Evolutionary conservation across 2,329 filamentous ascomycete genomes (phyloP).

Genomic region (Claviceps africana): DNA sequence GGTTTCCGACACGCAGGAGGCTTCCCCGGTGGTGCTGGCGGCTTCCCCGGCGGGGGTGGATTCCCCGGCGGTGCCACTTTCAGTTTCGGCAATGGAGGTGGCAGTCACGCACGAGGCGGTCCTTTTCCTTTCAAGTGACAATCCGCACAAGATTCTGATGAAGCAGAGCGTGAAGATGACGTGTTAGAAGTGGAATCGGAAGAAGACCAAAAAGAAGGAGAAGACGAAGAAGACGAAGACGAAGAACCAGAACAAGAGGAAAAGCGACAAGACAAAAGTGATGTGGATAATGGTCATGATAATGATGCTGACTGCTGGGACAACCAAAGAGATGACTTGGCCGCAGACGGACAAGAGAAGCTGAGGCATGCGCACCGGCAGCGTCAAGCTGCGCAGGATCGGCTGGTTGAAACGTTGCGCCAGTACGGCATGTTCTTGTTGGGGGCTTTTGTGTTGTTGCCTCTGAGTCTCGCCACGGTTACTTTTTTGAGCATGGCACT

Average conservation of each 20-base stretch:
- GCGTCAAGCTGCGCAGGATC: conserved; percentile 21
- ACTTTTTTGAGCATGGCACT: conserved; percentile 21
- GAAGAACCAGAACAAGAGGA: conserved; percentile 17
- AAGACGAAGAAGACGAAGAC: conserved; percentile 18
- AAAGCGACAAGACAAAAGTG: conserved; percentile 13
- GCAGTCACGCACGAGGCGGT: conserved; percentile 24
- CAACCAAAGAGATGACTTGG: conserved; percentile 9
- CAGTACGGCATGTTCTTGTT: conserved; percentile 27
- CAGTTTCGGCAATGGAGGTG: conserved; percentile 31
- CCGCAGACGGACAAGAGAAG: conserved; percentile 11
- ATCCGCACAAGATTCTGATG: conserved; percentile 23
- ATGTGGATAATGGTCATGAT: conserved; percentile 13
- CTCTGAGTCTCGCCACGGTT: conserved; percentile 25
- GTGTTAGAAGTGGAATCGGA: conserved; percentile 13
- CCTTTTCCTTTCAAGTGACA: conserved; percentile 36
- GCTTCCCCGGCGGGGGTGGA: conserved; percentile 31
- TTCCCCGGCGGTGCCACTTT: conserved; percentile 34
- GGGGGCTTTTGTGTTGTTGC: conserved; percentile 33
- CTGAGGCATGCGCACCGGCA: conserved; percentile 16
- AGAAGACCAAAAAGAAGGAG: conserved; percentile 13
- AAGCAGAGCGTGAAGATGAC: conserved; percentile 21
- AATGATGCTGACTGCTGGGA: conserved; percentile 12
- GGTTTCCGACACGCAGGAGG: conserved; percentile 38
- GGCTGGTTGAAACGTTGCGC: conserved; percentile 27
- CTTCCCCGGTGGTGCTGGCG: conserved; percentile 35